These are phyloP conservation scores for Funneliformis caledonium DNA, from an alignment of 371 early-diverging fungal species.

Conservation along the genomic window DNA sequence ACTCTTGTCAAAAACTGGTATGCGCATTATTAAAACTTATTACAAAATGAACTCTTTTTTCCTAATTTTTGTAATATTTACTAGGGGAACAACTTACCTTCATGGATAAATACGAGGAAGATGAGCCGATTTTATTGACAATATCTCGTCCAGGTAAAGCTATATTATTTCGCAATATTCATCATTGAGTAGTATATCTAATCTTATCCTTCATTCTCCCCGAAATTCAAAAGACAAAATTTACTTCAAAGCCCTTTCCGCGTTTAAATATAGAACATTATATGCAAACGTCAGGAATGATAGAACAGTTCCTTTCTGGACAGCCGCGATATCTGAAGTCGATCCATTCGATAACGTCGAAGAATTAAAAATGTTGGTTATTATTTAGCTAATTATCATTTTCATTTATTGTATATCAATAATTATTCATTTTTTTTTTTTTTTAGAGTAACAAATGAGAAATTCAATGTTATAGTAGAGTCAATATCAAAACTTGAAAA, in stretches of 20 bases:
- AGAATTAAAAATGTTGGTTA: constrained; percentile 54
- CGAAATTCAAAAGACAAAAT: constrained; percentile 41
- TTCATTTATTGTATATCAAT: background rate
- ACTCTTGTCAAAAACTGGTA: constrained; percentile 61
- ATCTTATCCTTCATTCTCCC: constrained; percentile 11
- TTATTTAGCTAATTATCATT: background rate
- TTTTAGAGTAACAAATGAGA: constrained; percentile 39
- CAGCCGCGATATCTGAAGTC: constrained; percentile 59
- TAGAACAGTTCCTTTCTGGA: constrained; percentile 71
- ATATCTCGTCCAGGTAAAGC: constrained; percentile 65
- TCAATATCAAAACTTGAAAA: constrained; percentile 42
- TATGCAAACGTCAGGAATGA: constrained; percentile 78
- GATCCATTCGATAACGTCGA: constrained; percentile 57
- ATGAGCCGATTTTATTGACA: constrained; percentile 57
- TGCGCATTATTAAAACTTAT: background rate
- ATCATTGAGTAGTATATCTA: background rate
- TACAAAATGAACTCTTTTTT: constrained; percentile 37
- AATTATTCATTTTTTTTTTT: background rate
- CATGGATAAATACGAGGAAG: constrained; percentile 51
- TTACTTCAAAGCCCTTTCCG: constrained; percentile 59
- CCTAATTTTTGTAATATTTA: constrained; percentile 15
- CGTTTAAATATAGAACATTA: constrained; percentile 54
- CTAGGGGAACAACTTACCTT: constrained; percentile 60
- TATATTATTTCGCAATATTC: background rate
- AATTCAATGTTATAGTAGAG: constrained; percentile 25